Evolutionary conservation across 768 basidiomycete genomes (phyloP).

Genomic region (Erythrobasidium yunnanense): DNA sequence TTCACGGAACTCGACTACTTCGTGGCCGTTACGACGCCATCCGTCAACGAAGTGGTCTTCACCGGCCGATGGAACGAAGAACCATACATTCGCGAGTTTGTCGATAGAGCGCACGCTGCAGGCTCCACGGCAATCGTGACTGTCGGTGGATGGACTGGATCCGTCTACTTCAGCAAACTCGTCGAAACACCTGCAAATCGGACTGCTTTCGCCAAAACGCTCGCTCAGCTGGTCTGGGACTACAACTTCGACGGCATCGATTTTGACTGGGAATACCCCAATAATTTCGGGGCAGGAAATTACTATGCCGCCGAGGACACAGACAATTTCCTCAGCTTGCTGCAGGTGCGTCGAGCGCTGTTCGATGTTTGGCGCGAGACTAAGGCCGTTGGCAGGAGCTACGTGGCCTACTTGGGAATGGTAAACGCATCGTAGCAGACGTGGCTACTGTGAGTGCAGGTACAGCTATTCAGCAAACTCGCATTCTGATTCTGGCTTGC

Average conservation of each 20-base stretch:
- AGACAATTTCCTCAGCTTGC: background rate
- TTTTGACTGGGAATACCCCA: constrained; percentile 45
- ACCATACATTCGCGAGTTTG: background rate
- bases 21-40: background rate
- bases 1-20: background rate
- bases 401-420: background rate
- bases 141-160: background rate
- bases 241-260: constrained; percentile 77
- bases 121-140: background rate
- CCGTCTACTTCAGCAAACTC: background rate
- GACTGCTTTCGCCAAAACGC: constrained; percentile 47
- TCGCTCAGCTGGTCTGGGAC: constrained; percentile 49
- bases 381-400: no score
- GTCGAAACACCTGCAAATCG: background rate
- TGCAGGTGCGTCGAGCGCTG: no score
- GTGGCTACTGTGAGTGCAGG: background rate
- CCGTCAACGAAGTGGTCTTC: background rate
- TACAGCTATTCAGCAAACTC: no score
- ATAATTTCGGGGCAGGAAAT: background rate
- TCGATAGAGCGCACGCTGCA: background rate
- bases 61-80: background rate
- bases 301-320: background rate
- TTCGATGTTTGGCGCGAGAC: no score
- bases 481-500: no score
- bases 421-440: background rate